Conservation (phyloP, 176 grass and related monocot species). For the Bonia amplexicaulis region DNA sequence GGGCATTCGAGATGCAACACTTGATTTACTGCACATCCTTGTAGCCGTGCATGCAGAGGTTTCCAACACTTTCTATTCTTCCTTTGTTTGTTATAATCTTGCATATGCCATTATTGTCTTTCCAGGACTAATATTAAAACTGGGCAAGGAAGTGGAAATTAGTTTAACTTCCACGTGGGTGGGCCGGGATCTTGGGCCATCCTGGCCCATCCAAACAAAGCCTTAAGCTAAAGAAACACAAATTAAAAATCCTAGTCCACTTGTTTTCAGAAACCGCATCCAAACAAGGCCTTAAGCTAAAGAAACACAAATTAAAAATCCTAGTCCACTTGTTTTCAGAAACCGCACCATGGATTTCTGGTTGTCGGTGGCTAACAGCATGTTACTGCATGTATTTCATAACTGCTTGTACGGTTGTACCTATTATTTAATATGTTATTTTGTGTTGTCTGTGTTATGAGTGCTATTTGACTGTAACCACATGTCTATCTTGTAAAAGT, state of each 20-base stretch:
- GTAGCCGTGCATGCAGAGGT: constrained; percentile 96
- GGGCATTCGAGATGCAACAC: constrained; percentile 96
- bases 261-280: not conserved
- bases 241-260: not conserved
- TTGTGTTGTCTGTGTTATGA: not conserved
- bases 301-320: not conserved
- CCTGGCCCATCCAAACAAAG: too few species aligned
- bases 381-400: not conserved
- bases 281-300: not conserved
- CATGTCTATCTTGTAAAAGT: constrained; percentile 3
- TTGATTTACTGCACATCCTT: constrained; percentile 94
- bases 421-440: not conserved
- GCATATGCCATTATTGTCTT: constrained; percentile 10
- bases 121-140: constrained; percentile 24
- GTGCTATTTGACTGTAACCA: not conserved
- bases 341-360: not conserved
- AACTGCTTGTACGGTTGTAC: not conserved
- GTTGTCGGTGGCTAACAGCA: not conserved
- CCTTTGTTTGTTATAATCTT: constrained; percentile 23
- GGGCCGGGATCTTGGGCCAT: too few species aligned
- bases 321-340: not conserved
- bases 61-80: constrained; percentile 24
- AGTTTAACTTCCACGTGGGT: too few species aligned
- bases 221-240: not conserved
- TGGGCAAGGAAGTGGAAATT: not conserved